Evolutionary conservation across 768 basidiomycete species (phyloP).

Genomic region (Amanita pseudoporphyria): DNA sequence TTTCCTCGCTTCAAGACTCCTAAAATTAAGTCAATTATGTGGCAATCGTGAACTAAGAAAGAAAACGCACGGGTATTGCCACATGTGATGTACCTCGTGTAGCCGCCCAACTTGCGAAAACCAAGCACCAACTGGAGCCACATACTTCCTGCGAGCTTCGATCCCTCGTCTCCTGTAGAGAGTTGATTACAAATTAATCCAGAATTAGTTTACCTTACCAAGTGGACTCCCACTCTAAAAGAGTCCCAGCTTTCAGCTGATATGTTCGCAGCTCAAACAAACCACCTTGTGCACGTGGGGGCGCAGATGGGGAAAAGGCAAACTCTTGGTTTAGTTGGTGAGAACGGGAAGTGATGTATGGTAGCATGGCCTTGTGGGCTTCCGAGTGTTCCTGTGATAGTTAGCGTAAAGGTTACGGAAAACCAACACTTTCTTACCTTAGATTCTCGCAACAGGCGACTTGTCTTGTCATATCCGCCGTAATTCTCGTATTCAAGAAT

Average conservation of each 20-base stretch:
- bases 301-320: slow-evolving; percentile 87
- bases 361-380: slow-evolving; percentile 67
- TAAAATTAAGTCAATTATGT: slow-evolving; percentile 17
- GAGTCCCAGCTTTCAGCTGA: slow-evolving; percentile 76
- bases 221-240: slow-evolving; percentile 91
- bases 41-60: slow-evolving; percentile 3
- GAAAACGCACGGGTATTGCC: slow-evolving; percentile 83
- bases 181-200: not conserved
- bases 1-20: slow-evolving; percentile 72
- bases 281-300: slow-evolving; percentile 80
- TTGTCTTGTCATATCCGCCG: slow-evolving; percentile 76
- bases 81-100: slow-evolving; percentile 91
- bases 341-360: slow-evolving; percentile 61
- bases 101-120: slow-evolving; percentile 81
- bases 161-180: slow-evolving; percentile 79
- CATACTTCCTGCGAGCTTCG: slow-evolving; percentile 83
- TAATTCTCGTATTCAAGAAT: slow-evolving; percentile 95
- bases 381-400: slow-evolving; percentile 41
- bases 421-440: slow-evolving; percentile 36
- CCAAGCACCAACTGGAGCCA: slow-evolving; percentile 86
- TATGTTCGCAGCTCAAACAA: slow-evolving; percentile 92
- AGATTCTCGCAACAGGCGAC: slow-evolving; percentile 49
- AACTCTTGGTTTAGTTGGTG: slow-evolving; percentile 88
- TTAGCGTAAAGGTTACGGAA: not conserved
- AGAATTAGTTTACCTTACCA: slow-evolving; percentile 44